Conservation (phyloP, 2,329 filamentous ascomycete species). For the Penicillium italicum region DNA sequence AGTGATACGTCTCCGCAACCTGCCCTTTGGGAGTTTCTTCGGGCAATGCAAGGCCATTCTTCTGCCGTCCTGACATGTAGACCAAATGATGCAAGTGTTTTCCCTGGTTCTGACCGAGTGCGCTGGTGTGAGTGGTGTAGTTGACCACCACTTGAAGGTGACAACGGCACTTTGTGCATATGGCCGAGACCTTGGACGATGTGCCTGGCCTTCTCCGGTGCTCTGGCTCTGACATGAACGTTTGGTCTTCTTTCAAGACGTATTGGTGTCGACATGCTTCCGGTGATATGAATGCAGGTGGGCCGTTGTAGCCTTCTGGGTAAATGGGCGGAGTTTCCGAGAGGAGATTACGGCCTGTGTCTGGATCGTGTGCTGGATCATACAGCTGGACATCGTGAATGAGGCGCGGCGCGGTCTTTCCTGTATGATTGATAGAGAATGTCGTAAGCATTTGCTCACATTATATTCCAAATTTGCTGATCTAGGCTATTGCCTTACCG, state of each 20-base stretch:
- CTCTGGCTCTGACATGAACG: conserved; percentile 44
- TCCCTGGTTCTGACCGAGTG: conserved; percentile 47
- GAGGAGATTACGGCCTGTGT: conserved; percentile 53
- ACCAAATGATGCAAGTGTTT: conserved; percentile 62
- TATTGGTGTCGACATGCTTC: conserved; percentile 59
- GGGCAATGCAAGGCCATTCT: conserved; percentile 17
- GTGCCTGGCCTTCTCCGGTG: conserved; percentile 42
- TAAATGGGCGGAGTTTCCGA: conserved; percentile 56
- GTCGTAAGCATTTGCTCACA: conserved; percentile 2
- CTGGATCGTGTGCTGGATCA: conserved; percentile 42
- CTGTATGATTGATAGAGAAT: conserved; percentile 27
- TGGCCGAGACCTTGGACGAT: conserved; percentile 56
- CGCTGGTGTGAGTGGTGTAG: conserved; percentile 43
- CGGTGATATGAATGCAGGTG: conserved; percentile 36
- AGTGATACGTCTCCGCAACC: conserved; percentile 47
- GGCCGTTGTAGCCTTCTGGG: conserved; percentile 32
- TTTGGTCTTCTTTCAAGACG: conserved; percentile 55
- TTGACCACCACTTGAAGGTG: conserved; percentile 59
- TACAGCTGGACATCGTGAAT: conserved; percentile 46
- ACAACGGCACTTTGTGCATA: conserved; percentile 60
- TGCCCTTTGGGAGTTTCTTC: conserved; percentile 33
- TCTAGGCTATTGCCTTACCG: conserved; percentile 27
- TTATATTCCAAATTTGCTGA: background rate
- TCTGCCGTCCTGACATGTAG: conserved; percentile 38
- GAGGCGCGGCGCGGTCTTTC: conserved; percentile 52